Conservation (phyloP, 225 moss, liverwort and hornwort species). For the Pseudisothecium myosuroides region DNA sequence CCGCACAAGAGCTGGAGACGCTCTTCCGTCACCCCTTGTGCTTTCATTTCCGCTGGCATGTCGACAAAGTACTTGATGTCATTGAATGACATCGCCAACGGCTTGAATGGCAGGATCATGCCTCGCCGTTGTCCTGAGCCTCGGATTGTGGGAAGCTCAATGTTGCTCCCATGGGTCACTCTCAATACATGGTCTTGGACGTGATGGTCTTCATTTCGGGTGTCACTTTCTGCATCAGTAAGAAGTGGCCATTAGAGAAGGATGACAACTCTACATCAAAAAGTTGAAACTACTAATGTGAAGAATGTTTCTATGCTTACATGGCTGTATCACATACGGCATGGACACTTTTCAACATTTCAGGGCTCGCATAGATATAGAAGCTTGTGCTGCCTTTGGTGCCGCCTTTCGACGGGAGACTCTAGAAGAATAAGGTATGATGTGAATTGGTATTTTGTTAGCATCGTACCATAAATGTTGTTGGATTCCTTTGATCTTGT, state of each 20-base stretch:
- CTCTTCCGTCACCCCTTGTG: slow-evolving; percentile 57
- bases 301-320: not conserved
- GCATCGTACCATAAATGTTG: slow-evolving; percentile 18
- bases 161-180: slow-evolving; percentile 7
- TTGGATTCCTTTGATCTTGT: slow-evolving; percentile 9
- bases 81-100: slow-evolving; percentile 58
- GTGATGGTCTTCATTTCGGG: not conserved
- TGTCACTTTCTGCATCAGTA: slow-evolving; percentile 5
- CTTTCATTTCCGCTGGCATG: slow-evolving; percentile 68
- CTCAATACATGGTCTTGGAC: slow-evolving; percentile 27
- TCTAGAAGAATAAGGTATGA: not conserved
- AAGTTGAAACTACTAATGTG: not conserved
- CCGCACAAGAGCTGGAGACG: slow-evolving; percentile 40
- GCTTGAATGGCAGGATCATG: slow-evolving; percentile 79
- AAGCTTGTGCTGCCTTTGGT: not conserved
- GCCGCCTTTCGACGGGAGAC: not conserved
- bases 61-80: slow-evolving; percentile 67
- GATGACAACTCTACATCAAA: not conserved
- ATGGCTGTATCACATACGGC: not conserved
- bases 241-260: not conserved
- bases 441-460: not conserved
- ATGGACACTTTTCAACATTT: not conserved
- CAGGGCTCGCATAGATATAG: not conserved
- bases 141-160: not conserved
- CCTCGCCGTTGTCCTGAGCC: slow-evolving; percentile 24